These are phyloP conservation scores for Malus hybrid DNA, from an alignment of 331 rosid species.

Conservation along the genomic window DNA sequence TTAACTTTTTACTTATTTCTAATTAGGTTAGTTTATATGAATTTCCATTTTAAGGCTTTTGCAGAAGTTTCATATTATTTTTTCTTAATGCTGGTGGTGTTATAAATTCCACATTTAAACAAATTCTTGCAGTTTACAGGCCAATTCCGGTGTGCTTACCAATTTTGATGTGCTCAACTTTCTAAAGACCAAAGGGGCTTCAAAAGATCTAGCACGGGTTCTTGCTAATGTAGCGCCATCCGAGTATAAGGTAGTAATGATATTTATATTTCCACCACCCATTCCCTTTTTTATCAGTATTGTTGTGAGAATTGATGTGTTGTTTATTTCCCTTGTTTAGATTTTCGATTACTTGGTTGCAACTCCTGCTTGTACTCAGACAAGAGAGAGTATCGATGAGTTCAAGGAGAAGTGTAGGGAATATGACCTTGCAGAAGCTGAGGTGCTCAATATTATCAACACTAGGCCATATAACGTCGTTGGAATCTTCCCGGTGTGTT, in stretches of 20 bases:
- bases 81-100: background rate
- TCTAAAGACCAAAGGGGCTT: slow-evolving; percentile 67
- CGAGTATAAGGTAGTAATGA: slow-evolving; percentile 66
- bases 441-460: slow-evolving; percentile 66
- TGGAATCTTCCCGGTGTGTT: slow-evolving; percentile 43
- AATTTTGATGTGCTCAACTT: slow-evolving; percentile 72
- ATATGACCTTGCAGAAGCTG: slow-evolving; percentile 63
- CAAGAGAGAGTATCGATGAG: slow-evolving; percentile 40
- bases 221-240: slow-evolving; percentile 55
- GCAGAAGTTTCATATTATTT: background rate
- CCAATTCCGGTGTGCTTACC: slow-evolving; percentile 51
- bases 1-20: background rate
- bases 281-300: background rate
- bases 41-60: background rate
- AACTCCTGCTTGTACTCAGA: slow-evolving; percentile 48
- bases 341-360: slow-evolving; percentile 56
- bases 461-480: slow-evolving; percentile 40
- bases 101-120: background rate
- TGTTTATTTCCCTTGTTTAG: slow-evolving; percentile 19
- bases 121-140: slow-evolving; percentile 33
- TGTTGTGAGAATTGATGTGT: background rate
- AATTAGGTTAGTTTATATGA: background rate
- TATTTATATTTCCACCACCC: background rate
- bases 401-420: slow-evolving; percentile 39
- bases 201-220: slow-evolving; percentile 52